Conservation (phyloP, 345 rosid species). For the Eucalyptus guilfoylei region DNA sequence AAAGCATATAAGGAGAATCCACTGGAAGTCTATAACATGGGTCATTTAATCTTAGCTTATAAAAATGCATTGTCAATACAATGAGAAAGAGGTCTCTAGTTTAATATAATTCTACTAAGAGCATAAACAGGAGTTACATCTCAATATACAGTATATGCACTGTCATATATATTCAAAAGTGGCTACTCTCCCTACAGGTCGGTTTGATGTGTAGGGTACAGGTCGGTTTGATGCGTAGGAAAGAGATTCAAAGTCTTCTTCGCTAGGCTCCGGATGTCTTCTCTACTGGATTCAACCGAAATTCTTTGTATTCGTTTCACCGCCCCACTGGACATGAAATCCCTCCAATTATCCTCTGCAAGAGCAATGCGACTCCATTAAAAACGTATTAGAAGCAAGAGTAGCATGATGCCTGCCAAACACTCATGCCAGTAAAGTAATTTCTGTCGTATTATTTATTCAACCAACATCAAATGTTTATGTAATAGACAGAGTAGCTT, state of each 20-base stretch:
- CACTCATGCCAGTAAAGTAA: background rate
- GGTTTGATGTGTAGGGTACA: background rate
- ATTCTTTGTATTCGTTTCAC: constrained; percentile 49
- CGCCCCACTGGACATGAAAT: constrained; percentile 52
- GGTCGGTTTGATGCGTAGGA: constrained; percentile 19
- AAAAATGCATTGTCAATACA: background rate
- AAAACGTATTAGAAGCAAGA: background rate
- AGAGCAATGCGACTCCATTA: background rate
- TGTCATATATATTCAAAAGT: background rate
- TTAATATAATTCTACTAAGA: background rate
- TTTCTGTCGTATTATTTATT: background rate
- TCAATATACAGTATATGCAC: background rate
- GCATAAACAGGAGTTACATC: background rate
- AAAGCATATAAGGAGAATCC: background rate
- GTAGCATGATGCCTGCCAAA: background rate
- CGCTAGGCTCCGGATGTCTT: constrained; percentile 80
- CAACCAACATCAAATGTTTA: background rate
- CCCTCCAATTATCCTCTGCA: constrained; percentile 64
- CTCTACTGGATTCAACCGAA: constrained; percentile 71
- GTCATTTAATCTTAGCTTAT: background rate
- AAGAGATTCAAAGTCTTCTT: constrained; percentile 59
- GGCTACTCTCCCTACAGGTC: background rate
- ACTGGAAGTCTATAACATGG: background rate
- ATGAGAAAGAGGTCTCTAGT: background rate
- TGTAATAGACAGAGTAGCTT: background rate